These are phyloP conservation scores for Ciborinia camelliae DNA, from an alignment of 2,329 filamentous ascomycete genomes.

Conservation along the genomic window DNA sequence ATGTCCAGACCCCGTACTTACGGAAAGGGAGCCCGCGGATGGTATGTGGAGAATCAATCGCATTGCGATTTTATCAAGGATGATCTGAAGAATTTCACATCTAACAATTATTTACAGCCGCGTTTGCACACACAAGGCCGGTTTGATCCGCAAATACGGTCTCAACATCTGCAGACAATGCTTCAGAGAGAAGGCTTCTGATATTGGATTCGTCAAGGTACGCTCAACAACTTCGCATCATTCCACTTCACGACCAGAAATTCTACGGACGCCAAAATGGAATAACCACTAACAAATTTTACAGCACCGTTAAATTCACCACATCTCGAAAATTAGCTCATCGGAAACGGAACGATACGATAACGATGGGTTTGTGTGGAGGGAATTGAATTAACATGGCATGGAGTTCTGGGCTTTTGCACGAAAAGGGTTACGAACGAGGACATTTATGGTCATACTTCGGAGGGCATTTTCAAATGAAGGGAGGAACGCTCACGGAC, in stretches of 20 bases:
- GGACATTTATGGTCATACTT: constrained; percentile 13
- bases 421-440: constrained; percentile 15
- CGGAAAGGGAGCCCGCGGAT: constrained; percentile 92
- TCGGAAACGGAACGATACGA: constrained; percentile 13
- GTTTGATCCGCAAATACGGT: constrained; percentile 99
- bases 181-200: constrained; percentile 70
- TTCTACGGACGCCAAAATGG: background rate
- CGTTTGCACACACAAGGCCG: constrained; percentile 90
- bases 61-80: background rate
- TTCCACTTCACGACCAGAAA: background rate
- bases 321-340: constrained; percentile 10
- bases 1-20: constrained; percentile 96
- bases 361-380: constrained; percentile 10
- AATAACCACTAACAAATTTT: constrained; percentile 12
- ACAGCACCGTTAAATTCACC: constrained; percentile 33
- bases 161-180: constrained; percentile 82
- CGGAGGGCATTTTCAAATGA: constrained; percentile 17
- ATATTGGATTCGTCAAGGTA: constrained; percentile 73
- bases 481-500: constrained; percentile 16
- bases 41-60: constrained; percentile 58
- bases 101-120: constrained; percentile 50
- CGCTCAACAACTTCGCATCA: constrained; percentile 19
- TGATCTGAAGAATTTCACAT: constrained; percentile 7
- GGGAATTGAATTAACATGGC: constrained; percentile 18
- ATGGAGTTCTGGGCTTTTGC: constrained; percentile 23